Percentiles rank a stretch among this genome's conserved stretches.
These are phyloP conservation scores for Sordariomycetes sp. DNA, from an alignment of 2,329 filamentous ascomycete genomes.

Conservation along the genomic window DNA sequence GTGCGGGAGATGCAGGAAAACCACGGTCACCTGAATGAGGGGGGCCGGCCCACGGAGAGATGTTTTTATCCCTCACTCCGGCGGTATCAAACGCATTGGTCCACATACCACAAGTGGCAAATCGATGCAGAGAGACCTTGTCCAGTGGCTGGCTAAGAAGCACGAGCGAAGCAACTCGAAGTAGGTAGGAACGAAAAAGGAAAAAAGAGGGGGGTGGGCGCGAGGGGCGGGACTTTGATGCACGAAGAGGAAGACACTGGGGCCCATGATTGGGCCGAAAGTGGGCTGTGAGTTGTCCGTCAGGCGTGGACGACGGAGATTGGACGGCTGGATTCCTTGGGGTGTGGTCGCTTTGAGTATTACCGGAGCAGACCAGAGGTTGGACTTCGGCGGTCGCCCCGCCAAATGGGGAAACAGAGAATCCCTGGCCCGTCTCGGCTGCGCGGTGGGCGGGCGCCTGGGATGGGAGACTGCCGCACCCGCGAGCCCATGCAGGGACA, in stretches of 20 bases:
- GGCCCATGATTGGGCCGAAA: conserved; percentile 1
- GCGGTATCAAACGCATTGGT: neutral
- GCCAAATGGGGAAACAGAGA: neutral
- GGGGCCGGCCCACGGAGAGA: neutral
- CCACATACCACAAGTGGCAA: neutral
- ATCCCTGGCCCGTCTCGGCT: neutral
- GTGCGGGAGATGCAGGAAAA: neutral
- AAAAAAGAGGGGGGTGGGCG: neutral
- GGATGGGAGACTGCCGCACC: neutral
- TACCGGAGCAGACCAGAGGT: too few species aligned
- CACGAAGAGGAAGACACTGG: neutral
- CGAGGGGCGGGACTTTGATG: neutral
- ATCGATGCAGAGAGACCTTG: too few species aligned
- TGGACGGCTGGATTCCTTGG: neutral
- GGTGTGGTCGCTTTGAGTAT: neutral
- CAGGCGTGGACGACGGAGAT: conserved; percentile 5
- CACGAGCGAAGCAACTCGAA: neutral
- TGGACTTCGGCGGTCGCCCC: neutral
- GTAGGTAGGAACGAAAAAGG: neutral
- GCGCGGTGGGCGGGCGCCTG: neutral
- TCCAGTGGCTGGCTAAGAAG: neutral
- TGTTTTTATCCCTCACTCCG: neutral
- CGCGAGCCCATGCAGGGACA: conserved; percentile 1
- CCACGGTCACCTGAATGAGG: neutral
- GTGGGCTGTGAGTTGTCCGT: conserved; percentile 2